Base-by-base conservation (phyloP, 2,329 filamentous ascomycete species). In the Fulvia fulva region DNA sequence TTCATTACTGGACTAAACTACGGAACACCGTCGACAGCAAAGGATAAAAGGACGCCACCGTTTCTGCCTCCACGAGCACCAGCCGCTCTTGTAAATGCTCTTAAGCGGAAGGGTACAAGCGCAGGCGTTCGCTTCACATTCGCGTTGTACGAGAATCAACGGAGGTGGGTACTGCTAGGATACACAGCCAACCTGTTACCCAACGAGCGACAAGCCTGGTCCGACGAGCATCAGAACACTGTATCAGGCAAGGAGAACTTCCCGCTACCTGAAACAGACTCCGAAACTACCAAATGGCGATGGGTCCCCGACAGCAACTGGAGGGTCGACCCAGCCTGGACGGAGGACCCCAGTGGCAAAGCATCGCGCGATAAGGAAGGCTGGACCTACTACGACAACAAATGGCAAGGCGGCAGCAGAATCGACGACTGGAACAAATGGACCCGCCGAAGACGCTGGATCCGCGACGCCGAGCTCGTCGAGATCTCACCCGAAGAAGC, bases 311-410 rank as follows among this genome's bases (percentile, higher is more conserved):
- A 84, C 0, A 89, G 89, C 65, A 84, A 88, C 56, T 99, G 94
- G 94, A 84, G 85, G 55, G 87, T 97, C 25, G 93, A 97, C 67
- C 89, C 89, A 0, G 85, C 85, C 1, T 74, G 60, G 78, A 83
- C 1, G 81, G 86, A 75, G 25, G 65, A 67, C 22, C 62, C 67
- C 22, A 66, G 52, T 26, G 61, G 64, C 9, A 69, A 69, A 54
- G 69, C 70, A 7, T 69, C 68, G 12, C 73, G 73, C n/a, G 77
- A 79, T 23, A 87, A 83, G 3, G 86, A 87, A 65, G 94, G 92
- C 1, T 99, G 94, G 94, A 90, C 96, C 37, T 99, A 94, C 74
- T 99, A 97, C 71, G 94, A 99, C 70, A 97, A 93, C 73, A 97
- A 96, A 88, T 99, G 94, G 94, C 87, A 91, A 72, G 88, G 90